These are phyloP conservation scores for Tetrahymena malaccensis DNA, from an alignment of 73 alveolate genomes.

Conservation along the genomic window DNA sequence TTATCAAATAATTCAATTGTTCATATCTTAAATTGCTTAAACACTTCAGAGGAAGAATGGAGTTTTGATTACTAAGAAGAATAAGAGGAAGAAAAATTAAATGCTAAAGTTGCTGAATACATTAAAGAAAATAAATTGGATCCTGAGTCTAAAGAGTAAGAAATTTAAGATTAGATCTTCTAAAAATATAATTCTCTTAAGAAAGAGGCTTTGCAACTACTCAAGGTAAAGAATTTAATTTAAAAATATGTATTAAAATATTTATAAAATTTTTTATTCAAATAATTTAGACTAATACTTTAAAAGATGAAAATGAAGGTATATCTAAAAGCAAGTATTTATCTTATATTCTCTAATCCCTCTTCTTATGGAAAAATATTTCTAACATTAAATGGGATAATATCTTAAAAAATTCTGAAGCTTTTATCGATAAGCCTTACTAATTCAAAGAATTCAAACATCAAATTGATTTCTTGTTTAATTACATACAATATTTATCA, in stretches of 20 bases:
- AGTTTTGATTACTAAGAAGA: neutral
- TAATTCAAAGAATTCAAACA: neutral
- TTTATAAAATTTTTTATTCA: neutral
- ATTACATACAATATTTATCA: neutral
- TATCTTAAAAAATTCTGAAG: neutral
- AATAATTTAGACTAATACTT: neutral
- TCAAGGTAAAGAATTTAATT: neutral
- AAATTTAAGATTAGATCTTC: neutral
- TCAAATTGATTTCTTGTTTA: neutral
- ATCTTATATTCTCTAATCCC: neutral
- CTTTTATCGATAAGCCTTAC: neutral
- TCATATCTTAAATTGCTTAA: neutral
- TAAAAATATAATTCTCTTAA: neutral
- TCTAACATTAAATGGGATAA: neutral
- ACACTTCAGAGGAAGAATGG: neutral
- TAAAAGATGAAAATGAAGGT: neutral
- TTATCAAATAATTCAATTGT: neutral
- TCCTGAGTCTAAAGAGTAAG: neutral
- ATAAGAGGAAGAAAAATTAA: neutral
- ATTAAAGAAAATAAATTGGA: neutral
- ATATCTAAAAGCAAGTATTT: neutral
- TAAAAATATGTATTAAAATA: neutral
- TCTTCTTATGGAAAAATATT: neutral
- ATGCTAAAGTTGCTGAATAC: neutral
- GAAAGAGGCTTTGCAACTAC: neutral